These are phyloP conservation scores for Podaxis pistillaris DNA, from an alignment of 768 basidiomycete genomes.

Conservation along the genomic window DNA sequence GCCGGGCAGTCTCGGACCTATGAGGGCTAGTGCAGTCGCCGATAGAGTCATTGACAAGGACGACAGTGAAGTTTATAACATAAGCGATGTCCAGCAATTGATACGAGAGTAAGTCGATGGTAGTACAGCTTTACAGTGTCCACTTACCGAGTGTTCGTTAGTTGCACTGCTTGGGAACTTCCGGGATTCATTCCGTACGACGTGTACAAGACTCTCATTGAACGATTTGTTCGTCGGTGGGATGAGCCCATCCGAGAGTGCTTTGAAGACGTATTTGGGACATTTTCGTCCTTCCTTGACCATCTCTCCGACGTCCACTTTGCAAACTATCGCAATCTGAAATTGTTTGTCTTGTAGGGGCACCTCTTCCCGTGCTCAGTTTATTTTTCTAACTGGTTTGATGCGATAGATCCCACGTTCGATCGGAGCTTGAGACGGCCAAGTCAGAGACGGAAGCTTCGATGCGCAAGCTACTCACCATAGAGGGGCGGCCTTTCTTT, in stretches of 20 bases:
- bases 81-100: neutral
- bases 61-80: neutral
- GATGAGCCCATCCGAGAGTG: slow-evolving; percentile 12
- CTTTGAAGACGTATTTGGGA: slow-evolving; percentile 11
- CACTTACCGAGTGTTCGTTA: neutral
- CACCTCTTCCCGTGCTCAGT: neutral
- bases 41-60: neutral
- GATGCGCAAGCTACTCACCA: slow-evolving; percentile 31
- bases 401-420: neutral
- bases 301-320: slow-evolving; percentile 13
- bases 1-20: neutral
- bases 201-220: slow-evolving; percentile 15
- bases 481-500: slow-evolving; percentile 39
- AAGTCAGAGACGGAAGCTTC: neutral
- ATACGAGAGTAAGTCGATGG: slow-evolving; percentile 12
- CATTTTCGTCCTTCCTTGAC: slow-evolving; percentile 1
- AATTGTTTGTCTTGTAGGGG: slow-evolving; percentile 11
- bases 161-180: slow-evolving; percentile 15
- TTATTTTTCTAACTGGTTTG: neutral
- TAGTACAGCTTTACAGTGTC: neutral
- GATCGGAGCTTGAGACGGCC: neutral
- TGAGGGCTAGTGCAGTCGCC: no score
- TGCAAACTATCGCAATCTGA: slow-evolving; percentile 6
- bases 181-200: slow-evolving; percentile 16
- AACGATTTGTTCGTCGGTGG: slow-evolving; percentile 16